Base-by-base conservation (phyloP, 164 flowering plant genomes). In the Umbilicus rupestris region DNA sequence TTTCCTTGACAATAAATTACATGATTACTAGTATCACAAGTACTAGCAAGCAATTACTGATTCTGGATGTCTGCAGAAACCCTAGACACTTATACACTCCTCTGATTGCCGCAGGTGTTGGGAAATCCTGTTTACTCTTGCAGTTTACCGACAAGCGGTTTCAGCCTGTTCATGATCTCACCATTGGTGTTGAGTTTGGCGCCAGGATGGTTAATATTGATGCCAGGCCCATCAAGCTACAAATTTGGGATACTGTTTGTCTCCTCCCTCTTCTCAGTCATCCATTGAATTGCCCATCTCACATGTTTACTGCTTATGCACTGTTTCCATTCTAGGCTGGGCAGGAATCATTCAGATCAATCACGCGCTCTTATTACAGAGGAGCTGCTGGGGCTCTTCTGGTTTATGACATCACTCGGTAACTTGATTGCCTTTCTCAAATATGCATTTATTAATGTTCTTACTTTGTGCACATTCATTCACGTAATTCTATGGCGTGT, bases 391-490 rank as follows among this genome's bases (percentile, higher is more conserved):
- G 85, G 20, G 94, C 91, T 3, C 84, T 88, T 71, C 68, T 88
- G 55, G 89, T 88, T 58, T 88, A 88, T 77, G 91, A 88, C 70
- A 88, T 84, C 19, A 83, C 91, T 39, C 82, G 92, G 95, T 88
- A 65, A 26, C 17, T 28, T 58, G 8, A 14, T 5, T 28, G 62
- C 35, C 19, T 26, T 33, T 33, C 37, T 33, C 37, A 33, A 33
- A n/a, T n/a, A n/a, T n/a, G n/a, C n/a, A n/a, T 33, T 33, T 35
- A 5, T 35, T 35, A 9, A 28, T 46, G 9, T 19, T 39, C 37
- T 39, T n/a, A 30, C 15, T 28, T 10, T 16, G n/a, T 0, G 26
- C n/a, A 28, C 35, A 12, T 44, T 1, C 30, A 17, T 33, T 39
- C 60, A 19, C 26, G 30, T n/a, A 17, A 31, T 16, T 26, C n/a